Evolutionary conservation across 352 stramenopile species (phyloP).

Genomic region (Pythium pyrilobum): DNA sequence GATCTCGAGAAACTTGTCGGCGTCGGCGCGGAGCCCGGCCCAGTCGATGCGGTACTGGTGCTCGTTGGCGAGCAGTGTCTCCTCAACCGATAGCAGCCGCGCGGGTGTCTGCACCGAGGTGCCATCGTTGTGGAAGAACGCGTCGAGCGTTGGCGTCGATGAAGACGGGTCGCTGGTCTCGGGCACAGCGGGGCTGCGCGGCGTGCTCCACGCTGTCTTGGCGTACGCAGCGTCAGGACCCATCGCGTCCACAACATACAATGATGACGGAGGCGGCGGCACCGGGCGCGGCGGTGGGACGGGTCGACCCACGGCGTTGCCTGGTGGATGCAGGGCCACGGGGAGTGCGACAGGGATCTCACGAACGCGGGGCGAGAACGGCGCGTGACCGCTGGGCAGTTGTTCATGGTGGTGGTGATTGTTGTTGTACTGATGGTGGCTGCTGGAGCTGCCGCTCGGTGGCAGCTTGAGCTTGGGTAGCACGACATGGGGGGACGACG

Average conservation of each 20-base stretch:
- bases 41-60: conserved; percentile 51
- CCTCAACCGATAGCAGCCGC: conserved; percentile 40
- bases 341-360: conserved; percentile 16
- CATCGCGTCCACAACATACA: conserved; percentile 9
- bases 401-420: conserved; percentile 15
- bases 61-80: conserved; percentile 32
- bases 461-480: conserved; percentile 9
- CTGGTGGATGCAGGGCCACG: background rate
- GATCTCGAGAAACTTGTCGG: conserved; percentile 65
- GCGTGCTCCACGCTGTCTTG: conserved; percentile 57
- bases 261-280: conserved; percentile 1
- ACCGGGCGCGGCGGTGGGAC: background rate
- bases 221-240: conserved; percentile 12
- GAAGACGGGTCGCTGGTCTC: conserved; percentile 9
- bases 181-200: conserved; percentile 27
- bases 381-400: conserved; percentile 4
- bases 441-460: conserved; percentile 12
- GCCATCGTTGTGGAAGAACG: conserved; percentile 30
- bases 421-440: conserved; percentile 13
- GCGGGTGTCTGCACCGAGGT: conserved; percentile 22
- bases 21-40: conserved; percentile 30
- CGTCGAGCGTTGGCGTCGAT: conserved; percentile 1
- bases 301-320: background rate
- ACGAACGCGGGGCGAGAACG: conserved; percentile 26
- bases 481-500: background rate